A percentile compares a stretch with the other conserved stretches of the same genome.
These are phyloP conservation scores for Nakazawaea ambrosiae DNA, from an alignment of 805 yeast genomes.

Conservation along the genomic window DNA sequence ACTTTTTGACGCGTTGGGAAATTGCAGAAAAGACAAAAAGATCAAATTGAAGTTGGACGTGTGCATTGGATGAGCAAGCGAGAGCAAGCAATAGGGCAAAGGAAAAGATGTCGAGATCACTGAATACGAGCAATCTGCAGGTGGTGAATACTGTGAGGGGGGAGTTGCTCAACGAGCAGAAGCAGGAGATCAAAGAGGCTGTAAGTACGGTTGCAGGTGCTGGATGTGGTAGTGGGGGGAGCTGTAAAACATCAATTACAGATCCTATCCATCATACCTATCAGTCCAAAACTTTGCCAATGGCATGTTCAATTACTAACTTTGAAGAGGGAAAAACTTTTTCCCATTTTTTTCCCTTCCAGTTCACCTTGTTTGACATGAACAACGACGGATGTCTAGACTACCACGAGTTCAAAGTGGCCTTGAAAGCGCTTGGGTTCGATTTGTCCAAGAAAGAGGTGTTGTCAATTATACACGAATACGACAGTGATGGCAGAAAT, in stretches of 20 bases:
- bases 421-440: constrained; percentile 89
- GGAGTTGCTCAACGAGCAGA: constrained; percentile 79
- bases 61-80: no score
- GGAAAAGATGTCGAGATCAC: constrained; percentile 3
- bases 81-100: no score
- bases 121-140: constrained; percentile 1
- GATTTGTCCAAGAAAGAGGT: constrained; percentile 74
- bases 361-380: constrained; percentile 82
- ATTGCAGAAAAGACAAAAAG: no score
- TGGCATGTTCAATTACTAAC: no score
- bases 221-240: background rate
- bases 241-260: no score
- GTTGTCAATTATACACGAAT: constrained; percentile 68
- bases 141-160: constrained; percentile 16
- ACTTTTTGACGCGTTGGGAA: no score
- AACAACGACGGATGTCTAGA: constrained; percentile 86
- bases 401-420: constrained; percentile 90
- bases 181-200: constrained; percentile 88
- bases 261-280: no score
- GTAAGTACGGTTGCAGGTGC: constrained; percentile 21
- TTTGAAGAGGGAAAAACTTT: no score
- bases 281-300: no score
- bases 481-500: constrained; percentile 68
- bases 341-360: no score
- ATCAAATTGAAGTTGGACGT: no score